Conservation (phyloP, 768 basidiomycete genomes). For the Tubosaeta sp. region DNA sequence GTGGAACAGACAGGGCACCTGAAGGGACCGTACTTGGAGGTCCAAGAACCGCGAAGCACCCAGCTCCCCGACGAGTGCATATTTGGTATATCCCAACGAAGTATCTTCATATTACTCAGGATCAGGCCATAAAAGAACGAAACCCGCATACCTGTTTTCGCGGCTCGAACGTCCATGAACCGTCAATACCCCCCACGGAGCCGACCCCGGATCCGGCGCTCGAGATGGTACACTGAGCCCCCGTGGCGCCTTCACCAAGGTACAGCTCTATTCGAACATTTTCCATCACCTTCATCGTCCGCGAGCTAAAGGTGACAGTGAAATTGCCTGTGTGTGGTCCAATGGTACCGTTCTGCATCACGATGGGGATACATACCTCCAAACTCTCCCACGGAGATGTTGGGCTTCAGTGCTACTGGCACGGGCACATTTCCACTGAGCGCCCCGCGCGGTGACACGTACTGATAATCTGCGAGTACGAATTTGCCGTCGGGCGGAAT, state of each 20-base stretch:
- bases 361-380: constrained; percentile 20
- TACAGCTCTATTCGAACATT: constrained; percentile 66
- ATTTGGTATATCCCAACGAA: constrained; percentile 76
- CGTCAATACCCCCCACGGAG: constrained; percentile 37
- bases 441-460: constrained; percentile 36
- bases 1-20: not conserved
- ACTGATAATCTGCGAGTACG: constrained; percentile 79
- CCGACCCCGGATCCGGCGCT: constrained; percentile 50
- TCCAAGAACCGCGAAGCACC: constrained; percentile 75
- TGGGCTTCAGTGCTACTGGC: constrained; percentile 48
- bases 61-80: constrained; percentile 65
- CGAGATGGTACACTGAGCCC: constrained; percentile 67
- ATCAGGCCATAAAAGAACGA: not conserved
- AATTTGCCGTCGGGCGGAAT: constrained; percentile 93
- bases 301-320: constrained; percentile 58
- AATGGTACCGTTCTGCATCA: not conserved
- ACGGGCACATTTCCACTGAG: constrained; percentile 46
- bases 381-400: constrained; percentile 27
- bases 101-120: constrained; percentile 40
- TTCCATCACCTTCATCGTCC: constrained; percentile 64
- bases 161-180: constrained; percentile 81
- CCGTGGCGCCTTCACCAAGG: constrained; percentile 69
- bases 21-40: constrained; percentile 47
- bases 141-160: constrained; percentile 46
- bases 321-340: constrained; percentile 45